A percentile compares a stretch with the other conserved stretches of the same genome.
phyloP scores from a whole-genome alignment of 176 grass and related monocot genomes.

The Triticum dicoccoides region DNA sequence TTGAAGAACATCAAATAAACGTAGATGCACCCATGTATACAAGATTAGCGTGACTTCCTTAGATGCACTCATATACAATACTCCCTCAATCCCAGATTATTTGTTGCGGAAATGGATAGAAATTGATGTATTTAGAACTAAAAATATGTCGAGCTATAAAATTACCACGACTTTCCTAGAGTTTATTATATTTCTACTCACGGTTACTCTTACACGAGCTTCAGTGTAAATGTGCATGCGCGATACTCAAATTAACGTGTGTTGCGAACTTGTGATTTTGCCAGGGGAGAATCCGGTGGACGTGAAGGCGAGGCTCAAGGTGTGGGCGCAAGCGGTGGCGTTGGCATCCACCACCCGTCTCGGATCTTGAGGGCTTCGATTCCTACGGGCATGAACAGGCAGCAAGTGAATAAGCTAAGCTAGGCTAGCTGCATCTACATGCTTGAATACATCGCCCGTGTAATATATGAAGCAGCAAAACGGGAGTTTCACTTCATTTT shows the following conservation, averaged over 20 bases:
- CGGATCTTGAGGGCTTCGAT: slow-evolving; percentile 1
- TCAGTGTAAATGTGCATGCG: neutral
- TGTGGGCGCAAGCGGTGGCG: slow-evolving; percentile 73
- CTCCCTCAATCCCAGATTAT: no score
- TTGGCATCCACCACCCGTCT: slow-evolving; percentile 62
- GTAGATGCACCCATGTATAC: no score
- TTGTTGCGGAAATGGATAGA: no score
- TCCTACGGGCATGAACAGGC: neutral
- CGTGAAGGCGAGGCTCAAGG: slow-evolving; percentile 73
- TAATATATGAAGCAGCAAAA: neutral
- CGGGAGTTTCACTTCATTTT: neutral
- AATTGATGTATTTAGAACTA: no score
- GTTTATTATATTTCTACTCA: no score
- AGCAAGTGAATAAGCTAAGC: neutral
- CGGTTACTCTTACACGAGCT: neutral
- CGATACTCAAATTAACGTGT: neutral
- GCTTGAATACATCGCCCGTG: neutral
- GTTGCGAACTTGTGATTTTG: neutral
- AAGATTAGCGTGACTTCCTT: no score
- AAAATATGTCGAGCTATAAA: no score
- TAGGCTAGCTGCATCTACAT: neutral
- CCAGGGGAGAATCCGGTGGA: slow-evolving; percentile 56
- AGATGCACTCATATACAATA: no score
- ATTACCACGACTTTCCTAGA: no score
- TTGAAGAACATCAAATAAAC: no score